These are phyloP conservation scores for Xylariaceae sp. DNA, from an alignment of 2,329 filamentous ascomycete species.

Conservation along the genomic window DNA sequence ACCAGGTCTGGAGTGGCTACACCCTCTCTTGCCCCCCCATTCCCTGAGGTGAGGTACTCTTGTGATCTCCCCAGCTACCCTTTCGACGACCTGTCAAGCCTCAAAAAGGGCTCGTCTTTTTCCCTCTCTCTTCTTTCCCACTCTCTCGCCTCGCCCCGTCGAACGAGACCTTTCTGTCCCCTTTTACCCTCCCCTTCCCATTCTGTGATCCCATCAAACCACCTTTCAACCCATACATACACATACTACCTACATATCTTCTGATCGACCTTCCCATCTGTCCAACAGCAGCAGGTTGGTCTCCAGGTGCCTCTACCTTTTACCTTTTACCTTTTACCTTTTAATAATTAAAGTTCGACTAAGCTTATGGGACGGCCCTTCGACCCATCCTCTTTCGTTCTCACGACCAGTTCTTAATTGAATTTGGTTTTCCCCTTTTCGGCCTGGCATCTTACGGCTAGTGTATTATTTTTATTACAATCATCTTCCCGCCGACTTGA, in stretches of 20 bases:
- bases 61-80: conserved; percentile 21
- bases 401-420: conserved; percentile 39
- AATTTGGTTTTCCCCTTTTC: conserved; percentile 34
- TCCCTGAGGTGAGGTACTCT: neutral
- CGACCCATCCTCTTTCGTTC: conserved; percentile 15
- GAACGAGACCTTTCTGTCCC: neutral
- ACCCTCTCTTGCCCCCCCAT: neutral
- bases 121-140: neutral
- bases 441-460: conserved; percentile 17
- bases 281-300: neutral
- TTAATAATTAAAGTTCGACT: conserved; percentile 22
- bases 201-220: conserved; percentile 33
- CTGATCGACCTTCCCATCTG: neutral
- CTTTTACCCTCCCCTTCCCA: neutral
- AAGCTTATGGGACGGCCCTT: conserved; percentile 25
- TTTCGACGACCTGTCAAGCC: conserved; percentile 21
- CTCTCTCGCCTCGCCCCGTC: neutral
- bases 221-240: conserved; percentile 18
- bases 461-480: conserved; percentile 27
- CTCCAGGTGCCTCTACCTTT: conserved; percentile 6
- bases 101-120: conserved; percentile 18
- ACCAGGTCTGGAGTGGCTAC: neutral
- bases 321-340: neutral
- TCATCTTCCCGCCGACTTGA: conserved; percentile 9
- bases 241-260: conserved; percentile 8